Evolutionary conservation across 2,329 filamentous ascomycete genomes (phyloP).

Genomic region (Chaetomium olivaceum): DNA sequence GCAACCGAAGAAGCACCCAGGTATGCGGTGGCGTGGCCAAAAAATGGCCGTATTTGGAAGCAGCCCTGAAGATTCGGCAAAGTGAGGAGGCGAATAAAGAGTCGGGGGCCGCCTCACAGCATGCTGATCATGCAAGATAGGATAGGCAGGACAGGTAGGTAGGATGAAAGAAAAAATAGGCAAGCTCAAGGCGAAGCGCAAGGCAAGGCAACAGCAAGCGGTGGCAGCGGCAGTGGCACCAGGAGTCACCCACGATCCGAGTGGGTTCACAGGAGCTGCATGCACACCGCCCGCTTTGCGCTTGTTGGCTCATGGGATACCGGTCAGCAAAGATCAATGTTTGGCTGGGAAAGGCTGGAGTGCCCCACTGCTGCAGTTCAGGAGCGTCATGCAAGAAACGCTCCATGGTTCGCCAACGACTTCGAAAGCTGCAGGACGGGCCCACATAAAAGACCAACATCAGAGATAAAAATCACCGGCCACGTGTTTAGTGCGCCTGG

Average conservation of each 20-base stretch:
- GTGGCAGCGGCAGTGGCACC: not conserved
- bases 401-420: not conserved
- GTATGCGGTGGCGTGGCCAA: not conserved
- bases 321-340: not conserved
- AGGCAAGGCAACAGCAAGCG: conserved; percentile 8
- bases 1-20: not conserved
- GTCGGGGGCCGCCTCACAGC: not conserved
- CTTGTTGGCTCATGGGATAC: conserved; percentile 5
- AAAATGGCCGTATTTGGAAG: not conserved
- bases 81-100: not conserved
- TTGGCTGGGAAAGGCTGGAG: conserved; percentile 7
- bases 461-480: not conserved
- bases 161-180: not conserved
- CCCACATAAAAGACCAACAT: not conserved
- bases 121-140: conserved; percentile 1
- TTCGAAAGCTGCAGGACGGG: not conserved
- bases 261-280: conserved; percentile 2
- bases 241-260: not conserved
- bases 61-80: not conserved
- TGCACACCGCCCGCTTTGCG: conserved; percentile 13
- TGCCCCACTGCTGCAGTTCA: not conserved
- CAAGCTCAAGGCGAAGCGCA: not conserved
- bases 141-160: too few species aligned
- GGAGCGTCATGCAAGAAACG: not conserved
- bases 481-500: not conserved